Conservation (phyloP, 2,329 filamentous ascomycete genomes). For the Neofusicoccum umdonicola region DNA sequence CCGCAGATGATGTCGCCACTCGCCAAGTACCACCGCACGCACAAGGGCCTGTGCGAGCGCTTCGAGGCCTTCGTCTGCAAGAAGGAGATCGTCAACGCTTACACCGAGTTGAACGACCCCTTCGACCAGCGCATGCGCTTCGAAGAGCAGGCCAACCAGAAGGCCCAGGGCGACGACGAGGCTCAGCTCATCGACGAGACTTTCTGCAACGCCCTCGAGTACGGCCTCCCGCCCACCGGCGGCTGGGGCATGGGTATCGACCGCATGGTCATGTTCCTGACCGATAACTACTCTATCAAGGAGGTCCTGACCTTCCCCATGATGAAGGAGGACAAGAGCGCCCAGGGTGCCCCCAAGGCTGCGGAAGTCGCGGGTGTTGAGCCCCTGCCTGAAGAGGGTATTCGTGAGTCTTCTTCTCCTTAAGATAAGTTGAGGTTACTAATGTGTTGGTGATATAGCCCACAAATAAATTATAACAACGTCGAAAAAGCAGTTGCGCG, state of each 20-base stretch:
- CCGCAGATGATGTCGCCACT: slow-evolving; percentile 86
- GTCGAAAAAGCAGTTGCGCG: not conserved
- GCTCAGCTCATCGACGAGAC: slow-evolving; percentile 95
- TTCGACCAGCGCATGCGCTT: slow-evolving; percentile 90
- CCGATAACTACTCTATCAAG: slow-evolving; percentile 92
- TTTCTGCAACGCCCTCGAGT: slow-evolving; percentile 87
- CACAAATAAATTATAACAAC: slow-evolving; percentile 15
- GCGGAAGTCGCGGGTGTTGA: slow-evolving; percentile 63
- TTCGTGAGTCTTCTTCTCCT: slow-evolving; percentile 35
- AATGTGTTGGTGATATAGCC: not conserved
- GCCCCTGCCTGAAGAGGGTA: slow-evolving; percentile 60
- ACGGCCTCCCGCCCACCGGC: slow-evolving; percentile 87
- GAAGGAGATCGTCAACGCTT: slow-evolving; percentile 95
- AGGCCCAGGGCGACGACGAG: slow-evolving; percentile 95
- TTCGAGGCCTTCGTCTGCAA: slow-evolving; percentile 97
- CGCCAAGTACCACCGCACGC: slow-evolving; percentile 86
- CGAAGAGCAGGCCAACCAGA: slow-evolving; percentile 94
- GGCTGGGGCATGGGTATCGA: slow-evolving; percentile 98
- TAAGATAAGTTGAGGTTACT: not conserved
- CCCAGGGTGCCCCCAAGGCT: slow-evolving; percentile 45
- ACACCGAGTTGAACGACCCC: slow-evolving; percentile 96
- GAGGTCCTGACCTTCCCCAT: slow-evolving; percentile 96
- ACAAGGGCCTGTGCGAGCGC: slow-evolving; percentile 85
- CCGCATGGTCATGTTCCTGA: slow-evolving; percentile 91
- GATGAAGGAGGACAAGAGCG: slow-evolving; percentile 79